A percentile compares a stretch with the other conserved stretches of the same genome.
phyloP scores from a whole-genome alignment of 208 protist species.

The Balamuthia mandrillaris region DNA sequence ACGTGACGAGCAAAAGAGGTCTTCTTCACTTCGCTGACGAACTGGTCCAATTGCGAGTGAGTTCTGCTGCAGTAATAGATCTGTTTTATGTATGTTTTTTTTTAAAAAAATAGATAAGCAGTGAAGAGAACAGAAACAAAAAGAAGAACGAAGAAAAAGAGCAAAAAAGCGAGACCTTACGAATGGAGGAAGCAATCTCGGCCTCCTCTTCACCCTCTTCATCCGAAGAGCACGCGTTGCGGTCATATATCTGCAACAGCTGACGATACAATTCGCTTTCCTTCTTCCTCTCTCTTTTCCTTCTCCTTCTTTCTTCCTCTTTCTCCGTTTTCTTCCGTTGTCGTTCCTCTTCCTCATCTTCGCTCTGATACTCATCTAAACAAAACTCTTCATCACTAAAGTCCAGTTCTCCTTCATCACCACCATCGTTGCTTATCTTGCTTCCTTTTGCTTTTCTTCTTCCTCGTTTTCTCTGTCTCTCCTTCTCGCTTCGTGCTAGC shows the following conservation, averaged over 20 bases:
- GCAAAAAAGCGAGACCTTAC: not conserved
- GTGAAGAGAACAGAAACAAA: not conserved
- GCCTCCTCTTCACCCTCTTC: constrained; percentile 26
- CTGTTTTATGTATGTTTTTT: not conserved
- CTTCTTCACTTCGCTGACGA: constrained; percentile 81
- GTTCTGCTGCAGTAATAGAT: constrained; percentile 89
- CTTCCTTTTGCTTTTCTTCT: constrained; percentile 40
- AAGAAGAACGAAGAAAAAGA: not conserved
- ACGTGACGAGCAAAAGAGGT: constrained; percentile 77
- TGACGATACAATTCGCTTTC: not conserved
- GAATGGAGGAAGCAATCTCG: not conserved
- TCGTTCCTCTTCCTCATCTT: constrained; percentile 7
- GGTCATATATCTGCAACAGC: not conserved
- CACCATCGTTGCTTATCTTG: constrained; percentile 60
- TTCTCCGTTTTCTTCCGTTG: constrained; percentile 15
- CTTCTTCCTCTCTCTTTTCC: not conserved
- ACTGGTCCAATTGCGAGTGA: constrained; percentile 90
- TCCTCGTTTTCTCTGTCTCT: constrained; percentile 18
- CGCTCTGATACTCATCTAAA: constrained; percentile 24
- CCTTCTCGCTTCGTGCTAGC: no score
- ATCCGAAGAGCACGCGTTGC: no score
- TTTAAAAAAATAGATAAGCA: not conserved
- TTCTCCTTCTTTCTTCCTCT: constrained; percentile 38
- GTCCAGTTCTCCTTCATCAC: not conserved
- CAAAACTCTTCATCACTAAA: constrained; percentile 32